Conservation (phyloP, 176 grass and related monocot species). For the Echinochloa phyllopogon region DNA sequence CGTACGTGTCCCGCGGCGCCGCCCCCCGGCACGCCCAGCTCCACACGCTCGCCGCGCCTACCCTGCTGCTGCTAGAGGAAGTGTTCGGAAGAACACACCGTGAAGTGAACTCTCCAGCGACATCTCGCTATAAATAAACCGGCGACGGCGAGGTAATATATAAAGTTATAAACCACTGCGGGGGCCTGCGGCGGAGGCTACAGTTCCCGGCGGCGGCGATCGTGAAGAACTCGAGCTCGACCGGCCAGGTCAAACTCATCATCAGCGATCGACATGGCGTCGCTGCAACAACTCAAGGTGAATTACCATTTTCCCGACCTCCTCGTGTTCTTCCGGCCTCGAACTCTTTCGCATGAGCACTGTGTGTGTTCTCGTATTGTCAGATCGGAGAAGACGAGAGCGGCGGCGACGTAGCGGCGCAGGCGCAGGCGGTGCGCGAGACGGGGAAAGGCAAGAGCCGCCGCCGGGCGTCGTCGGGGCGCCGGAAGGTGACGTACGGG, state of each 20-base stretch:
- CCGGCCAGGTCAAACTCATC: not conserved
- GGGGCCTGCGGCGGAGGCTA: not conserved
- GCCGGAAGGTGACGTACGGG: slow-evolving; percentile 61
- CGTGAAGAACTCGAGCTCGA: not conserved
- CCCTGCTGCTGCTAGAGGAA: not conserved
- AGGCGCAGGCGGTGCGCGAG: slow-evolving; percentile 21
- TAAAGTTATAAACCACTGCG: not conserved
- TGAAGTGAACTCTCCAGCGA: not conserved
- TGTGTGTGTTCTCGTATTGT: not conserved
- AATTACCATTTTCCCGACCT: not conserved
- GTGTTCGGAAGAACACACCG: not conserved
- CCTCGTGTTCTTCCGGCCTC: not conserved
- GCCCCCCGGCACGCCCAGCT: not conserved
- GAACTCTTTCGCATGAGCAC: not conserved
- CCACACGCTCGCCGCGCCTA: not conserved
- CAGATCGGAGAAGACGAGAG: slow-evolving; percentile 22
- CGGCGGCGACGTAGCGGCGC: not conserved
- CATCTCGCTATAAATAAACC: not conserved
- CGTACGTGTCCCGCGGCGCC: slow-evolving; percentile 6
- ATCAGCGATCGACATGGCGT: not conserved
- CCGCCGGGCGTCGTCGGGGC: slow-evolving; percentile 21
- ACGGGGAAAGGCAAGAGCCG: slow-evolving; percentile 24
- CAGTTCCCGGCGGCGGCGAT: not conserved
- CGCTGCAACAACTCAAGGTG: slow-evolving; percentile 8
- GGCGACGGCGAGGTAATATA: not conserved